Evolutionary conservation across 2,329 filamentous ascomycete genomes (phyloP), one percentile per base, ranked within the genome.

Genomic region (Alternaria atra): DNA sequence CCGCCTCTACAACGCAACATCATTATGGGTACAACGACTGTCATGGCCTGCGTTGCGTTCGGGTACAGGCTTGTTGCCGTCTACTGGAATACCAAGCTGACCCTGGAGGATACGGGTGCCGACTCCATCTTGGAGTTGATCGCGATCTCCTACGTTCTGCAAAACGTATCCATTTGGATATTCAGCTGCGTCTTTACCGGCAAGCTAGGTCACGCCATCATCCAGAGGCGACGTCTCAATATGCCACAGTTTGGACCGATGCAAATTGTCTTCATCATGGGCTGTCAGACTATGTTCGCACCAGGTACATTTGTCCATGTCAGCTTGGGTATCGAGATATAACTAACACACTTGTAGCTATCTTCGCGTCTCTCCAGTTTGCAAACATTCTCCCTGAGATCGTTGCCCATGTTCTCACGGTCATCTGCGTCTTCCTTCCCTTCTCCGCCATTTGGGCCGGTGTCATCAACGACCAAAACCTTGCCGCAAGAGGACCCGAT

Each of bases 201-300:
- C 58, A 91, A 91, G 75, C 81, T 91, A 5, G 85, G 84, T 6
- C 80, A 83, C 63, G 87, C 87, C 6, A 84, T 91, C 34, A 73
- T 80, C 8, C 80, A 85, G 64, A 84, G 89, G 23, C 83, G 80
- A 55, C 81, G 80, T 66, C 79, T 90, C 61, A 86, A 87, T 2
- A 80, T 90, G 69, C 83, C 80, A 56, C 84, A 86, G 55, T 90
- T 89, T 70, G 87, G 87, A 9, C 86, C 87, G 1, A 87, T 91
- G 82, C 86, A 89, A 67, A 84, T 89, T 58, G 86, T 91, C 62
- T 89, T 89, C 73, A 84, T 90, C 68, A 89, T 90, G 84, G 86
- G 87, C 48, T 88, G 86, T 63, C 88, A 90, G 77, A 90, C 88
- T 1, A 83, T 91, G 82, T 71, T 88, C 34, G 80, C 90, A 63